A percentile compares a stretch with the other conserved stretches of the same genome.
phyloP scores from a whole-genome alignment of 371 early-diverging fungal genomes.

The Lichtheimia ornata region DNA sequence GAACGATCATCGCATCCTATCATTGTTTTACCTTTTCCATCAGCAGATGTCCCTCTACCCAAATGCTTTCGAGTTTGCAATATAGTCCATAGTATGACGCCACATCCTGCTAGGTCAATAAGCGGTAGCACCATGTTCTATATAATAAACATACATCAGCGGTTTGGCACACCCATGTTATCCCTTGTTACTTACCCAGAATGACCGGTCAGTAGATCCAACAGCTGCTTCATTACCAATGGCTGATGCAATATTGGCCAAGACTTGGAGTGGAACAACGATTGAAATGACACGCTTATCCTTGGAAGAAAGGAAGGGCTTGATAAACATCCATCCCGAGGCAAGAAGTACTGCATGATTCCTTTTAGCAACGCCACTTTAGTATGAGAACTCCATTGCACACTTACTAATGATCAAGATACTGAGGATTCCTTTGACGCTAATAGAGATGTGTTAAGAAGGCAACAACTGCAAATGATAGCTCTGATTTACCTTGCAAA shows the following conservation, averaged over 20 bases:
- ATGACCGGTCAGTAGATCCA: conserved; percentile 52
- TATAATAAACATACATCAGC: too few species aligned
- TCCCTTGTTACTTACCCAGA: conserved; percentile 44
- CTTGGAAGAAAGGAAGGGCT: conserved; percentile 54
- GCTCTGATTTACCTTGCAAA: conserved; percentile 48
- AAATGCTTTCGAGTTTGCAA: conserved; percentile 56
- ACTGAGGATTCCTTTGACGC: conserved; percentile 56
- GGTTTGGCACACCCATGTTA: too few species aligned
- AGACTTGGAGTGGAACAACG: conserved; percentile 58
- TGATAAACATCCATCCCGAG: conserved; percentile 66
- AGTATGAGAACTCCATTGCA: too few species aligned
- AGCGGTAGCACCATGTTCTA: conserved; percentile 52
- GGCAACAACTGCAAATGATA: background rate
- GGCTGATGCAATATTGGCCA: conserved; percentile 55
- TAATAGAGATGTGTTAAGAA: conserved; percentile 7
- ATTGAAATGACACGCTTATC: conserved; percentile 57
- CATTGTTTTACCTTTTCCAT: conserved; percentile 48
- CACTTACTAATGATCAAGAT: conserved; percentile 54
- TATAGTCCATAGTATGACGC: conserved; percentile 56
- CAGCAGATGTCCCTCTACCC: conserved; percentile 43
- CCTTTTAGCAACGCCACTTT: background rate
- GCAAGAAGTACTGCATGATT: conserved; percentile 43
- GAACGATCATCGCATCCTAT: background rate
- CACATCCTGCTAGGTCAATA: conserved; percentile 52
- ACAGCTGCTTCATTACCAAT: conserved; percentile 54